Evolutionary conservation across 345 rosid species (phyloP).

Genomic region (Eucalyptus coolabah): DNA sequence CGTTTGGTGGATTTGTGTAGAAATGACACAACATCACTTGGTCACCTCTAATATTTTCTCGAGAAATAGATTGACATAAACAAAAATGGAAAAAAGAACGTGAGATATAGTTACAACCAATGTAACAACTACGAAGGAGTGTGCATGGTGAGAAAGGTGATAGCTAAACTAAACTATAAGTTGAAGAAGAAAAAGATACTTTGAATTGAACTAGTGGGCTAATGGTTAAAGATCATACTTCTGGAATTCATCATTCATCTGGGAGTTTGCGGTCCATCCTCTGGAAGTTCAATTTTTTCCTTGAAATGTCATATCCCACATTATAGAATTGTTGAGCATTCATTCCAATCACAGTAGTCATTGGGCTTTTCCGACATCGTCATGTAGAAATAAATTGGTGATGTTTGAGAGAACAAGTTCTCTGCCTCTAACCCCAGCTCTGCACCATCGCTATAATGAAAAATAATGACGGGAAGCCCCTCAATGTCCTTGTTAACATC

Average conservation of each 20-base stretch:
- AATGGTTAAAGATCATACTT: background rate
- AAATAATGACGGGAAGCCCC: rapidly evolving
- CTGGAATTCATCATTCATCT: background rate
- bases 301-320: background rate
- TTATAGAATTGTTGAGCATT: background rate
- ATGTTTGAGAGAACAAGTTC: too few species aligned
- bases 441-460: too few species aligned
- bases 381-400: too few species aligned
- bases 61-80: background rate
- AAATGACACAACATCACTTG: too few species aligned
- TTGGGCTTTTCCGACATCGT: too few species aligned
- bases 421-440: too few species aligned
- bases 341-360: background rate
- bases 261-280: background rate
- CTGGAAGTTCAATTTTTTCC: background rate
- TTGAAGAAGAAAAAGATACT: background rate
- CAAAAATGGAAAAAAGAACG: background rate
- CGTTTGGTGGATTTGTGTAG: too few species aligned
- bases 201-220: background rate
- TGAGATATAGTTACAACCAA: background rate
- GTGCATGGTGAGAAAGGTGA: background rate
- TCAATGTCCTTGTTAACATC: too few species aligned
- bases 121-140: too few species aligned
- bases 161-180: background rate
- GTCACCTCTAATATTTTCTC: too few species aligned